A percentile compares a stretch with the other conserved stretches of the same genome.
Evolutionary conservation across 257 asterid species (phyloP).

Genomic region (Linaria vulgaris): DNA sequence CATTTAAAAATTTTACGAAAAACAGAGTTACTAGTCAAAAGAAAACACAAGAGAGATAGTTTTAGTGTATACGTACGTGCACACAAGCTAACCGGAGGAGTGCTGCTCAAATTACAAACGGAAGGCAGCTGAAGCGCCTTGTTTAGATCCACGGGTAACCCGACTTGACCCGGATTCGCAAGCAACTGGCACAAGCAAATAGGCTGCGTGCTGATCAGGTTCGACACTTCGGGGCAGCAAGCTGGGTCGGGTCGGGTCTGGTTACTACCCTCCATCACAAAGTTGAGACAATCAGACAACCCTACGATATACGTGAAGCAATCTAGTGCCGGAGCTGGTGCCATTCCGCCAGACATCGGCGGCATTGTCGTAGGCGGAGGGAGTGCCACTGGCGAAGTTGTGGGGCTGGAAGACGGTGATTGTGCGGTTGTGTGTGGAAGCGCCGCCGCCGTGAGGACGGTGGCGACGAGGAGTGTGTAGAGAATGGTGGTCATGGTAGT

Average conservation of each 20-base stretch:
- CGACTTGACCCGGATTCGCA: conserved; percentile 40
- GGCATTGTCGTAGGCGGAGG: conserved; percentile 22
- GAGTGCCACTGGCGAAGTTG: conserved; percentile 31
- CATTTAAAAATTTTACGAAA: too few relatives aligned
- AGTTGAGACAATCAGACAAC: conserved; percentile 60
- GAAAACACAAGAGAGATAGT: too few relatives aligned
- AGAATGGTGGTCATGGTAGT: not conserved
- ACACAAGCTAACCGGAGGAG: conserved; percentile 60
- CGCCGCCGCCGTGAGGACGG: conserved; percentile 25
- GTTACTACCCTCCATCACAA: conserved; percentile 55
- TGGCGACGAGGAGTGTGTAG: conserved; percentile 24
- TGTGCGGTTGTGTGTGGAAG: conserved; percentile 18
- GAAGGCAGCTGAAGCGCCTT: conserved; percentile 58
- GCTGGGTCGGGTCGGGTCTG: conserved; percentile 57
- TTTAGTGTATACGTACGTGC: conserved; percentile 45
- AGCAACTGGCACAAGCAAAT: conserved; percentile 67
- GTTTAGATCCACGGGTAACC: conserved; percentile 39
- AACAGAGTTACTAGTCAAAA: too few relatives aligned
- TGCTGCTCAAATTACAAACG: conserved; percentile 41
- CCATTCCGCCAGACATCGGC: conserved; percentile 30
- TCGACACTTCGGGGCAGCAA: conserved; percentile 66
- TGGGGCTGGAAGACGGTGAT: conserved; percentile 26
- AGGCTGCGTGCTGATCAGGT: conserved; percentile 53
- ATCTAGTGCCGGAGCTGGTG: conserved; percentile 39
- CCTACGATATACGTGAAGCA: conserved; percentile 42